Evolutionary conservation across 345 rosid genomes (phyloP).

Genomic region (Citrus reticulata): DNA sequence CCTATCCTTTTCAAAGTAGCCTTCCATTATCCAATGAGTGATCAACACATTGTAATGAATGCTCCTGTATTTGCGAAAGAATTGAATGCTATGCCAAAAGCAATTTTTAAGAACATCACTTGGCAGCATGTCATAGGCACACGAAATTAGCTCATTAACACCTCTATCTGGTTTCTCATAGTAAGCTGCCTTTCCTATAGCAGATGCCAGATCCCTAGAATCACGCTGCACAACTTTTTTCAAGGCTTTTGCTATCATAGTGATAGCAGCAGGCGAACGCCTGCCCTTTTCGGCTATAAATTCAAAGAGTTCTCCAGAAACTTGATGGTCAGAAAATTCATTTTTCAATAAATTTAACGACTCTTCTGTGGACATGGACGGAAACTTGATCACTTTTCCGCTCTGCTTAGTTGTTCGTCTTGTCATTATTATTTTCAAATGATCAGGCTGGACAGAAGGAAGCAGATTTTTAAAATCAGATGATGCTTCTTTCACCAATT

Average conservation of each 20-base stretch:
- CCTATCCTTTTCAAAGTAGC: slow-evolving; percentile 31
- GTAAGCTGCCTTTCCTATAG: background rate
- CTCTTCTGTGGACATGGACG: background rate
- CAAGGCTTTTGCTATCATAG: slow-evolving; percentile 34
- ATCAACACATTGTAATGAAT: slow-evolving; percentile 52
- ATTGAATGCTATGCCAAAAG: slow-evolving; percentile 46
- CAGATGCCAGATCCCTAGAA: background rate
- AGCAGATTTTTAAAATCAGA: background rate
- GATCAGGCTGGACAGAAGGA: background rate
- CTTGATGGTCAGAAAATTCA: background rate
- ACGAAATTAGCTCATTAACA: slow-evolving; percentile 14
- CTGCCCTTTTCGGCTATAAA: slow-evolving; percentile 1
- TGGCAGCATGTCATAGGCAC: slow-evolving; percentile 17
- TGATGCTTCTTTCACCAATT: background rate
- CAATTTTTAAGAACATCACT: slow-evolving; percentile 22
- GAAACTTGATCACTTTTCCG: background rate
- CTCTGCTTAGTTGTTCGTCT: background rate
- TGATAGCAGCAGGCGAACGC: slow-evolving; percentile 27
- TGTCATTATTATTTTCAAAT: slow-evolving; percentile 21
- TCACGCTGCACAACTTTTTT: background rate
- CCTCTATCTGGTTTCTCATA: background rate
- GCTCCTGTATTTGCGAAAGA: slow-evolving; percentile 30
- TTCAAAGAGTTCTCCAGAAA: background rate
- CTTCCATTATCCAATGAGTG: slow-evolving; percentile 63
- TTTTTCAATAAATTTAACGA: slow-evolving; percentile 12